phyloP scores from a whole-genome alignment of 345 rosid genomes.

The Syzygium oleosum region DNA sequence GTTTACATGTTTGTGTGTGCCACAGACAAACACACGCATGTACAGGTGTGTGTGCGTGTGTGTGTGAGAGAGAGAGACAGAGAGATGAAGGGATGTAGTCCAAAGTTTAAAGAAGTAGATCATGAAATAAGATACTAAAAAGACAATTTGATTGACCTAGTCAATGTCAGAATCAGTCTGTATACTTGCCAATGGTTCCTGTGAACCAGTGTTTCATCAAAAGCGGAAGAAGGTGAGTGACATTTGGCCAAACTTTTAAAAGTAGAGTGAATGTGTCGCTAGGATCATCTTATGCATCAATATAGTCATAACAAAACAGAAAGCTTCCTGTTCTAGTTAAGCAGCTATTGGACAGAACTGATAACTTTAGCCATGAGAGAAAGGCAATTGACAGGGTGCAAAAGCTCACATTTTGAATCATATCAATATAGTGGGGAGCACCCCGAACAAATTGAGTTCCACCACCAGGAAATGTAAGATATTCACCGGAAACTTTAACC shows the following conservation, averaged over 20 bases:
- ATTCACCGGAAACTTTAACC: conserved; percentile 52
- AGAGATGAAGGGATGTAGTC: background rate
- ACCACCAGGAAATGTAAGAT: conserved; percentile 50
- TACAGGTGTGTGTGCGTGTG: background rate
- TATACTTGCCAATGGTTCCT: background rate
- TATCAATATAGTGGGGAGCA: conserved; percentile 46
- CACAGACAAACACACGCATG: background rate
- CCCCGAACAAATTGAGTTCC: conserved; percentile 51
- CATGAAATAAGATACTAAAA: background rate
- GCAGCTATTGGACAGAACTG: background rate
- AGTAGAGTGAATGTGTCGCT: background rate
- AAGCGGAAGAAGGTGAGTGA: background rate
- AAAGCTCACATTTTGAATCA: conserved; percentile 28
- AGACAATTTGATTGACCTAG: background rate
- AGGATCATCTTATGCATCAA: background rate
- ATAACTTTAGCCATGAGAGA: background rate
- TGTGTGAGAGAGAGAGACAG: background rate
- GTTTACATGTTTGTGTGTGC: background rate
- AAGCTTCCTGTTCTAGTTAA: background rate
- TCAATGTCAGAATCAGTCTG: background rate
- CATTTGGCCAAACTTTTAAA: background rate
- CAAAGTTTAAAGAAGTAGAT: background rate
- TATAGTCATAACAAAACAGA: background rate
- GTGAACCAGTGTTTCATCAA: background rate
- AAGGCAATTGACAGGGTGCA: background rate